Percentiles rank a stretch among this genome's conserved stretches.
phyloP scores from a whole-genome alignment of 140 eudicot genomes.

The Senecio squalidus region DNA sequence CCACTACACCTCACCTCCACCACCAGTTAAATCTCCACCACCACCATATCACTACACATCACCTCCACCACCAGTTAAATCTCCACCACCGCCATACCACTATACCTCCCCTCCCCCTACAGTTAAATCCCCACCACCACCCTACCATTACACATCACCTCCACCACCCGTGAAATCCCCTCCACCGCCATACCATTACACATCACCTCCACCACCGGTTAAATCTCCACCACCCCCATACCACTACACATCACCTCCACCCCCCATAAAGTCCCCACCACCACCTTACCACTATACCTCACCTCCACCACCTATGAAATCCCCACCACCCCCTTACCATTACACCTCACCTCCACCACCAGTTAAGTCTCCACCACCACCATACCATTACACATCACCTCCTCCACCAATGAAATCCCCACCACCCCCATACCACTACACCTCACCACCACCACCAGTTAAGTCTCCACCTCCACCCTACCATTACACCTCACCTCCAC shows the following conservation, averaged over 20 bases:
- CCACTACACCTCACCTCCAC: constrained; percentile 23
- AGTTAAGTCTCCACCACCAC: constrained; percentile 21
- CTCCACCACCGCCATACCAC: constrained; percentile 20
- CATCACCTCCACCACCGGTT: constrained; percentile 9
- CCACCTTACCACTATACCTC: constrained; percentile 18
- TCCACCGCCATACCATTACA: constrained; percentile 23
- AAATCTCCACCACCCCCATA: constrained; percentile 16
- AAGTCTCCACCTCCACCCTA: constrained; percentile 24
- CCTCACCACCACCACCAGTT: constrained; percentile 20
- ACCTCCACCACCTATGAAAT: constrained; percentile 13
- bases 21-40: constrained; percentile 10
- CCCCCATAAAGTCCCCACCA: neutral
- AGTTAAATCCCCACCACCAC: constrained; percentile 10
- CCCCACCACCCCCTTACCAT: constrained; percentile 23
- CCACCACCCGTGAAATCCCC: constrained; percentile 25
- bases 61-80: constrained; percentile 18
- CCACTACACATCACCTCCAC: constrained; percentile 14
- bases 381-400: constrained; percentile 23
- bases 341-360: constrained; percentile 32
- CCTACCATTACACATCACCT: constrained; percentile 23
- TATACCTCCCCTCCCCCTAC: constrained; percentile 29
- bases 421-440: constrained; percentile 24
- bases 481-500: constrained; percentile 14
- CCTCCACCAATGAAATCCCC: constrained; percentile 23
- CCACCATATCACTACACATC: constrained; percentile 20